phyloP scores from a whole-genome alignment of 768 basidiomycete genomes.

The Termitomyces sp. region DNA sequence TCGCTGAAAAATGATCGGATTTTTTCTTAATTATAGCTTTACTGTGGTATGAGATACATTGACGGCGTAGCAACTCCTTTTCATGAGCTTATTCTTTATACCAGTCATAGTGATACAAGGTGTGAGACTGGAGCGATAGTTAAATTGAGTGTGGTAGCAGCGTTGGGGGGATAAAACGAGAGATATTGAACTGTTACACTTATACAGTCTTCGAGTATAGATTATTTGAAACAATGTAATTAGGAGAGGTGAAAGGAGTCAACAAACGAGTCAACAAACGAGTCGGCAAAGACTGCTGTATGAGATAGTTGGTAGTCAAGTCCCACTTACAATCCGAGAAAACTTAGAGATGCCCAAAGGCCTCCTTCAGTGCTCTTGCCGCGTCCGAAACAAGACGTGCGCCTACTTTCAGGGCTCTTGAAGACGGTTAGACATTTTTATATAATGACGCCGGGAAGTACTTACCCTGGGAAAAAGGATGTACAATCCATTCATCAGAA shows the following conservation, averaged over 20 bases:
- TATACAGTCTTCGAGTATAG: neutral
- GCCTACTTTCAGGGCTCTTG: constrained; percentile 7
- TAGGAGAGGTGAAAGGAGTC: neutral
- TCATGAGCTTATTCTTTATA: no score
- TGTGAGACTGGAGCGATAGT: no score
- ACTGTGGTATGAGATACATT: no score
- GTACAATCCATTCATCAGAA: neutral
- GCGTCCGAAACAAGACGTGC: constrained; percentile 11
- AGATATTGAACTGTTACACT: neutral
- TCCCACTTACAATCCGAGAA: neutral
- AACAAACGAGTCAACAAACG: neutral
- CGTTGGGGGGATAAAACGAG: no score
- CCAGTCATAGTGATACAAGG: no score
- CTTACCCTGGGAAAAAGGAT: constrained; percentile 1
- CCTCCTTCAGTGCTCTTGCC: neutral
- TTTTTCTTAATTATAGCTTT: no score
- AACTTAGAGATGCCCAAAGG: neutral
- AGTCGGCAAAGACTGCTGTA: neutral
- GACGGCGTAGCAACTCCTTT: no score
- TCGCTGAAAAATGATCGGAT: no score
- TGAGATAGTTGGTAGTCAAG: neutral
- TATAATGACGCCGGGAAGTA: no score
- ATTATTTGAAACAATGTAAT: neutral
- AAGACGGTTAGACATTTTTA: neutral
- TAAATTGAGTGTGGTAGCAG: no score